phyloP scores from a whole-genome alignment of 768 basidiomycete genomes.

The Agrocybe chaxingu region DNA sequence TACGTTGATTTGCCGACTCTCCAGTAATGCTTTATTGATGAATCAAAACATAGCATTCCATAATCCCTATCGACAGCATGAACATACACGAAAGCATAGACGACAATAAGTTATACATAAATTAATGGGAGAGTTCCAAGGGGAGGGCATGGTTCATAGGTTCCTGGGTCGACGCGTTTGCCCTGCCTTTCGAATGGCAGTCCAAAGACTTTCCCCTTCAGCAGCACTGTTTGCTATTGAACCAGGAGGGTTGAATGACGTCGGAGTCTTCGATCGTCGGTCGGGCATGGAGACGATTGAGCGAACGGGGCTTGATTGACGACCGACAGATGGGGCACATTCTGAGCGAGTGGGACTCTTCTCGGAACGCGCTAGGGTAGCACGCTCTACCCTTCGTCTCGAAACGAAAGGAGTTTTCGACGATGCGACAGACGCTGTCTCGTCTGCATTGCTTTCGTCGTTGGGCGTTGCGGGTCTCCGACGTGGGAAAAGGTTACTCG shows the following conservation, averaged over 20 bases:
- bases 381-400: not conserved
- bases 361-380: conserved; percentile 15
- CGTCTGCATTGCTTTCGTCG: conserved; percentile 27
- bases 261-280: conserved; percentile 14
- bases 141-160: conserved; percentile 9
- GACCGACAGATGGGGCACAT: conserved; percentile 12
- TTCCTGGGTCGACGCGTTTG: conserved; percentile 13
- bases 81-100: conserved; percentile 3
- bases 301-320: conserved; percentile 21
- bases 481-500: conserved; percentile 11
- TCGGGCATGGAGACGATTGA: conserved; percentile 23
- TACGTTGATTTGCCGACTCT: not conserved
- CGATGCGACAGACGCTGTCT: conserved; percentile 4
- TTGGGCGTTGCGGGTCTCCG: conserved; percentile 13
- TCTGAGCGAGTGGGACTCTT: conserved; percentile 20
- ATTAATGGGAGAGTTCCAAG: conserved; percentile 14
- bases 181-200: conserved; percentile 17
- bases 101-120: conserved; percentile 2
- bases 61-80: not conserved
- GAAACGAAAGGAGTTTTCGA: conserved; percentile 4
- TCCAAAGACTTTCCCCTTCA: conserved; percentile 20
- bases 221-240: conserved; percentile 9
- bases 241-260: conserved; percentile 1
- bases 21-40: not conserved
- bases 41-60: not conserved